Evolutionary conservation across 208 protist genomes (phyloP).

Genomic region (Acanthamoeba sp.): DNA sequence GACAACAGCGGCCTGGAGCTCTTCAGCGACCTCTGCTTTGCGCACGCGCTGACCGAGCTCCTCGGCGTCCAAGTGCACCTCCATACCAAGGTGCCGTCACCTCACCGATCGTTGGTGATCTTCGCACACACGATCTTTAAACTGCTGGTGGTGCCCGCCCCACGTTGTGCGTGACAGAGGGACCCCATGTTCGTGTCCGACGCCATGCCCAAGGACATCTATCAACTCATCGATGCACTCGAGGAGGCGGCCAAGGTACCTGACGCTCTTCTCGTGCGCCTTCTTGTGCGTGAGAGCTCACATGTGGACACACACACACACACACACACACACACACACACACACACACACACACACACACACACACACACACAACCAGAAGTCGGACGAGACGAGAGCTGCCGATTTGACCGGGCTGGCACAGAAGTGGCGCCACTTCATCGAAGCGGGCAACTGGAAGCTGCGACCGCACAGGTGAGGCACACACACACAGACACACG

Average conservation of each 20-base stretch:
- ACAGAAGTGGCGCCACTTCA: background rate
- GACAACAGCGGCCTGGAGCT: constrained; percentile 63
- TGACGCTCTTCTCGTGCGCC: background rate
- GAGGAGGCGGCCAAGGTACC: background rate
- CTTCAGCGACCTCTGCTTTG: constrained; percentile 67
- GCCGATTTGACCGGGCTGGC: background rate
- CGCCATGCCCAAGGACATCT: constrained; percentile 47
- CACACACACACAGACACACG: no score
- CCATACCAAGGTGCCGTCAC: constrained; percentile 56
- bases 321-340: no score
- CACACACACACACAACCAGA: background rate
- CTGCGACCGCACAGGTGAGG: constrained; percentile 15
- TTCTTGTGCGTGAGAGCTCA: background rate
- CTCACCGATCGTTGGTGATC: no score
- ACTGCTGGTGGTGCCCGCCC: background rate
- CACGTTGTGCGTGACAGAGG: background rate
- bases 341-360: no score
- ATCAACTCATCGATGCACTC: background rate
- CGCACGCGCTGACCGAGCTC: constrained; percentile 1
- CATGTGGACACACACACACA: background rate
- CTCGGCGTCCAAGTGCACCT: constrained; percentile 1
- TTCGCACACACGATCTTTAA: no score
- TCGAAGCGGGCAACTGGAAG: constrained; percentile 4
- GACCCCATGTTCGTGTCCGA: constrained; percentile 65
- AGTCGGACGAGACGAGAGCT: background rate